phyloP scores from a whole-genome alignment of 2,329 filamentous ascomycete species.

The Chalaropsis ovoidea region DNA sequence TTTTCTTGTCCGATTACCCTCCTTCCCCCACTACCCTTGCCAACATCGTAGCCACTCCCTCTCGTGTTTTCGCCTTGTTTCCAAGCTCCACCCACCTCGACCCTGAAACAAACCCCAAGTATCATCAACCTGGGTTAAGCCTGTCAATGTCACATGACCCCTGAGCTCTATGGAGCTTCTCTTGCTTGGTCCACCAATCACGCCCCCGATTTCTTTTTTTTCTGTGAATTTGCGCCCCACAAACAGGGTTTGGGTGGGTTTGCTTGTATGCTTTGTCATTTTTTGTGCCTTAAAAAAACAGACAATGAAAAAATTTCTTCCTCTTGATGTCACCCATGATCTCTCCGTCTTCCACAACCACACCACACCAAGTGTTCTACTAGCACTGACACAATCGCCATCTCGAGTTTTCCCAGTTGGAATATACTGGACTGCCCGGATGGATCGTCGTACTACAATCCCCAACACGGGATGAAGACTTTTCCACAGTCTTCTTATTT shows the following conservation, averaged over 20 bases:
- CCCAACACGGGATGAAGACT: constrained; percentile 22
- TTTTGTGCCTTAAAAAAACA: neutral
- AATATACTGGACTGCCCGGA: constrained; percentile 21
- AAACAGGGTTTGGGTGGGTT: constrained; percentile 6
- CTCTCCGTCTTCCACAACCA: neutral
- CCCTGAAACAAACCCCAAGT: neutral
- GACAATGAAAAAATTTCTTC: constrained; percentile 12
- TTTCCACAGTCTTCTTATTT: constrained; percentile 8
- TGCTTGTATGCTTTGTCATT: neutral
- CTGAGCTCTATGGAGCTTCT: neutral
- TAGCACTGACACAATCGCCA: neutral
- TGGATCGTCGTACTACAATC: constrained; percentile 21
- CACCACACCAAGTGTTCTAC: neutral
- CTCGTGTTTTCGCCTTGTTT: neutral
- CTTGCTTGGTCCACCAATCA: neutral
- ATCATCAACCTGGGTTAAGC: neutral
- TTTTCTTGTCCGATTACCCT: neutral
- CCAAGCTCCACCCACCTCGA: neutral
- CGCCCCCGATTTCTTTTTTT: neutral
- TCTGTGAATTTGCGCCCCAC: neutral
- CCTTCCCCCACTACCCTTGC: neutral
- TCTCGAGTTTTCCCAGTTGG: constrained; percentile 14
- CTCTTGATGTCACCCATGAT: neutral
- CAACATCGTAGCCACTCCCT: too few species aligned
- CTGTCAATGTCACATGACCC: neutral